Percentiles rank a stretch among this genome's conserved stretches.
Evolutionary conservation across 2,329 filamentous ascomycete species (phyloP).

Genomic region (Exophiala xenobiotica): DNA sequence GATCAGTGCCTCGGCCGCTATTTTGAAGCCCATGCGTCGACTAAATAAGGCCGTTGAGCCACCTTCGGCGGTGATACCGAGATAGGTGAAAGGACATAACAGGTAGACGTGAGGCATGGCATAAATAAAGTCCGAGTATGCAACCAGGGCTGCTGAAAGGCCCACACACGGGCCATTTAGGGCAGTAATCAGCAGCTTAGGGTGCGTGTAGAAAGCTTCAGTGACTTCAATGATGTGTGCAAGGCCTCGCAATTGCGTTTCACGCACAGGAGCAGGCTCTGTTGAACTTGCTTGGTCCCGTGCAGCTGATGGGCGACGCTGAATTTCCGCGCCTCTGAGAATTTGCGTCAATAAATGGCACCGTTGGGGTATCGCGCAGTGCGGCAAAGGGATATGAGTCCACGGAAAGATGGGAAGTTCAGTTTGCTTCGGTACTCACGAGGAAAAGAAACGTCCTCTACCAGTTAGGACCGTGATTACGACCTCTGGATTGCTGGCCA

Average conservation of each 20-base stretch:
- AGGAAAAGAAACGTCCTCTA: constrained; percentile 79
- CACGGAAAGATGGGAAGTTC: too few species aligned
- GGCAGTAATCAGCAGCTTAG: constrained; percentile 55
- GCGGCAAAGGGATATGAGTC: too few species aligned
- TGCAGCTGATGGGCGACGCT: too few species aligned
- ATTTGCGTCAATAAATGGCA: too few species aligned
- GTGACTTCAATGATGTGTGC: constrained; percentile 82
- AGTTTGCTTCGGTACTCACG: constrained; percentile 58
- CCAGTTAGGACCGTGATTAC: constrained; percentile 80
- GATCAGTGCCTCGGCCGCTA: constrained; percentile 53
- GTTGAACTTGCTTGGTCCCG: too few species aligned
- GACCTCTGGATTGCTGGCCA: constrained; percentile 75
- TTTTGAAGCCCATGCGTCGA: constrained; percentile 49
- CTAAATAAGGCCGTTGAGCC: constrained; percentile 47
- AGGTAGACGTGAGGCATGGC: constrained; percentile 46
- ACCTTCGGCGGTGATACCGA: constrained; percentile 50
- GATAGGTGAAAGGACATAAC: constrained; percentile 49
- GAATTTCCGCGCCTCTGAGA: too few species aligned
- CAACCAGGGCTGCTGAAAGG: constrained; percentile 50
- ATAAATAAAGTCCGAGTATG: constrained; percentile 50
- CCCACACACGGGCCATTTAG: constrained; percentile 52
- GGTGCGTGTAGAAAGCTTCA: constrained; percentile 84
- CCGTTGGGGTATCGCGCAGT: too few species aligned
- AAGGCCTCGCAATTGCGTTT: constrained; percentile 36
- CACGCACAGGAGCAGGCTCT: too few species aligned